Evolutionary conservation across 768 basidiomycete genomes (phyloP).

Genomic region (Macrolepiota fuliginosa): DNA sequence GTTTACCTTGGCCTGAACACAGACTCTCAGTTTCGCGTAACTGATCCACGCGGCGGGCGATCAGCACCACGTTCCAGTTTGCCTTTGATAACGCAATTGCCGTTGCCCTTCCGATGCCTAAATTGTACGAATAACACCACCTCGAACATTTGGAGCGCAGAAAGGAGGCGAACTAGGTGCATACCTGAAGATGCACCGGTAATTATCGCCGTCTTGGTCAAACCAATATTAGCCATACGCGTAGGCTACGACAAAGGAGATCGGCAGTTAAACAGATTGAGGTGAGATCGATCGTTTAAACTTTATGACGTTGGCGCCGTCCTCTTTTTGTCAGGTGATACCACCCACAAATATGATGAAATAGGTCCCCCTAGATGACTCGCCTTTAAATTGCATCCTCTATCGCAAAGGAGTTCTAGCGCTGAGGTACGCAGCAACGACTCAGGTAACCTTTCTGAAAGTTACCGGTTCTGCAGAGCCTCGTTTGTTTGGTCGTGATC

Average conservation of each 20-base stretch:
- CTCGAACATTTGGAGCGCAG: neutral
- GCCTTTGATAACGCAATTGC: constrained; percentile 68
- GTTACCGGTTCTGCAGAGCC: neutral
- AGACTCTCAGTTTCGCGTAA: constrained; percentile 53
- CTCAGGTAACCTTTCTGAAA: neutral
- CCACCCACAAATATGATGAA: neutral
- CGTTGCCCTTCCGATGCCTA: constrained; percentile 62
- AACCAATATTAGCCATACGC: constrained; percentile 10
- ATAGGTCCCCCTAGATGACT: neutral
- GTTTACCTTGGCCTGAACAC: constrained; percentile 33
- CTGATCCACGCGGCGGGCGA: constrained; percentile 57
- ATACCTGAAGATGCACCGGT: constrained; percentile 58
- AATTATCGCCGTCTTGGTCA: constrained; percentile 31
- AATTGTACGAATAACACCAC: neutral
- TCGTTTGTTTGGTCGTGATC: neutral
- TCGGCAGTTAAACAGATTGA: neutral
- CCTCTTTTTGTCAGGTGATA: neutral
- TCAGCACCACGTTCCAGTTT: constrained; percentile 68
- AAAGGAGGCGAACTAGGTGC: neutral
- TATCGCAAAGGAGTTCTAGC: neutral
- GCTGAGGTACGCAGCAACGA: neutral
- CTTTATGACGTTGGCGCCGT: no score
- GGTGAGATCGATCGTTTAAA: neutral
- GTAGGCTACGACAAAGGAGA: neutral
- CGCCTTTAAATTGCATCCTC: neutral